Conservation (phyloP, 768 basidiomycete genomes). For the Hericium rajendrae region DNA sequence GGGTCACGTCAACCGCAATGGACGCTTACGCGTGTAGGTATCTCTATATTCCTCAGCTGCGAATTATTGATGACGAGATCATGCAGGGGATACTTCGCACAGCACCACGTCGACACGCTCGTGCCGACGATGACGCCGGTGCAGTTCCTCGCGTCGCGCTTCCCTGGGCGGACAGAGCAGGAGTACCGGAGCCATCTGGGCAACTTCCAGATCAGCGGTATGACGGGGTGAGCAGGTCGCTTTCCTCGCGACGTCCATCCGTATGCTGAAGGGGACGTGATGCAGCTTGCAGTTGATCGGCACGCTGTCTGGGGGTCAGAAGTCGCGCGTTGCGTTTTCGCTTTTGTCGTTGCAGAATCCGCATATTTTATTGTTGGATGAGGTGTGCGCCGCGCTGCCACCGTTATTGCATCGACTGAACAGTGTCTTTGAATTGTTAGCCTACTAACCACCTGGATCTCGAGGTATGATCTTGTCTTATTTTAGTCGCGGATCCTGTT, state of each 20-base stretch:
- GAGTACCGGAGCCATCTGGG: conserved; percentile 94
- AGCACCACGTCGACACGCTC: conserved; percentile 92
- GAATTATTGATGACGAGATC: background rate
- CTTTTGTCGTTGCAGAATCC: conserved; percentile 78
- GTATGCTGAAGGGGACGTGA: background rate
- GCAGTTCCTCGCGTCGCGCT: conserved; percentile 83
- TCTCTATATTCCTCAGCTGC: background rate
- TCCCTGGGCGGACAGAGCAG: conserved; percentile 92
- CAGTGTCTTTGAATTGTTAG: conserved; percentile 24
- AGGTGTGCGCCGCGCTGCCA: conserved; percentile 40
- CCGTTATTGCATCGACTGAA: background rate
- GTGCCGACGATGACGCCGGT: conserved; percentile 83
- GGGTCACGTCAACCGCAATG: conserved; percentile 86
- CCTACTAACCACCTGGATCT: conserved; percentile 97
- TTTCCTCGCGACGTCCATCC: background rate
- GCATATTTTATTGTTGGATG: conserved; percentile 89
- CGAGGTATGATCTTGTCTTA: conserved; percentile 41
- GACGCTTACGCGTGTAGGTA: conserved; percentile 77
- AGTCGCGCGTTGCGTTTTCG: conserved; percentile 91
- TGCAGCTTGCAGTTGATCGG: conserved; percentile 76
- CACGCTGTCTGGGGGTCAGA: conserved; percentile 92
- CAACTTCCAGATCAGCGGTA: conserved; percentile 94
- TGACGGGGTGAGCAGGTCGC: conserved; percentile 59
- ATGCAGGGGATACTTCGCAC: conserved; percentile 80
- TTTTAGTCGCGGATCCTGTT: background rate